phyloP scores from a whole-genome alignment of 345 rosid genomes.

The Durio zibethinus region DNA sequence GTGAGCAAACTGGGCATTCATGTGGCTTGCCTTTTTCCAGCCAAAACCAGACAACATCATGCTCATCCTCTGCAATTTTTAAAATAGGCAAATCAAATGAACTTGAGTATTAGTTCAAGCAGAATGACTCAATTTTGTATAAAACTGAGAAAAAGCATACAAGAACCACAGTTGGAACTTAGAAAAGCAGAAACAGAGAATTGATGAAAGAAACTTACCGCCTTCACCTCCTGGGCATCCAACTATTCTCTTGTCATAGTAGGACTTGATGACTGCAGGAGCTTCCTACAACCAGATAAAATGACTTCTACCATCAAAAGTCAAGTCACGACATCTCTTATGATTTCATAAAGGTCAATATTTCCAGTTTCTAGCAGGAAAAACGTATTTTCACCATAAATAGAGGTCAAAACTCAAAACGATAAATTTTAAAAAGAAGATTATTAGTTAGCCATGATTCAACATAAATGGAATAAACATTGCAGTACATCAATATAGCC shows the following conservation, averaged over 20 bases:
- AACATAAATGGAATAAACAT: neutral
- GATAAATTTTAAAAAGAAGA: neutral
- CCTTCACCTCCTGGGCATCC: constrained; percentile 92
- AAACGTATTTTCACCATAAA: neutral
- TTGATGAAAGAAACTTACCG: constrained; percentile 38
- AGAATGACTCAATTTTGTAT: neutral
- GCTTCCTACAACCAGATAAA: constrained; percentile 46
- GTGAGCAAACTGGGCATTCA: constrained; percentile 86
- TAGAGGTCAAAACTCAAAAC: neutral
- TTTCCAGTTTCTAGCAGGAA: neutral
- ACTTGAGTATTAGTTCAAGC: neutral
- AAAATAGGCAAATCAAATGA: constrained; percentile 3
- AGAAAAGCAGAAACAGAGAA: neutral
- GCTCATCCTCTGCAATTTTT: constrained; percentile 70
- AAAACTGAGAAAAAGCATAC: neutral
- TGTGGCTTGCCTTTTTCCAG: constrained; percentile 77
- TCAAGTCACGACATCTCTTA: neutral
- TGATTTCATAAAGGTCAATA: neutral
- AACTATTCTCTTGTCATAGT: constrained; percentile 75
- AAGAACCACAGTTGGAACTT: neutral
- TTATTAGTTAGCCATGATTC: neutral
- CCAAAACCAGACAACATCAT: constrained; percentile 99
- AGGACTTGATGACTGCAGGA: constrained; percentile 70
- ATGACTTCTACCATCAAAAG: neutral
- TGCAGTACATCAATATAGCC: neutral